Conservation (phyloP, 345 rosid genomes). For the Capsella bursapastoris region DNA sequence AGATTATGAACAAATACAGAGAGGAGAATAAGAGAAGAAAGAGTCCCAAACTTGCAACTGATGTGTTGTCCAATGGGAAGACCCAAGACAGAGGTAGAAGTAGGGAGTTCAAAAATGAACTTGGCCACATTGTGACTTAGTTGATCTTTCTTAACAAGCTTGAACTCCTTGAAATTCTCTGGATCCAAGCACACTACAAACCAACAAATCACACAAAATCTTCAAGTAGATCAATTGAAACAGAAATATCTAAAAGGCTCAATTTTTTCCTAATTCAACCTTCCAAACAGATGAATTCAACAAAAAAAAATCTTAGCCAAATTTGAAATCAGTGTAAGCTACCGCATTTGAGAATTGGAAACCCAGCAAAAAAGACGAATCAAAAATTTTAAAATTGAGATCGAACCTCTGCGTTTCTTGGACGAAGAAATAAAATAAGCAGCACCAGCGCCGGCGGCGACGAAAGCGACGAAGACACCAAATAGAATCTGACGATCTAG, state of each 20-base stretch:
- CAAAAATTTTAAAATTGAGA: neutral
- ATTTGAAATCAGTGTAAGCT: neutral
- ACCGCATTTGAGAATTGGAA: slow-evolving; percentile 4
- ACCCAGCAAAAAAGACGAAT: neutral
- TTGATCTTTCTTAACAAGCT: slow-evolving; percentile 80
- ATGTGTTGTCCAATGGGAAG: slow-evolving; percentile 98
- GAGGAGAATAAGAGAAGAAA: neutral
- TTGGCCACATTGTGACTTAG: slow-evolving; percentile 97
- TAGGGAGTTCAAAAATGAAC: slow-evolving; percentile 79
- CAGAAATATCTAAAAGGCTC: neutral
- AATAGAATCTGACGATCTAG: slow-evolving; percentile 70
- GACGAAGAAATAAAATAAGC: slow-evolving; percentile 64
- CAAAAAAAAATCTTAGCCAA: neutral
- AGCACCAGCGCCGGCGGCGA: slow-evolving; percentile 65
- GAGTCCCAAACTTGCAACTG: slow-evolving; percentile 77
- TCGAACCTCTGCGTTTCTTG: slow-evolving; percentile 72
- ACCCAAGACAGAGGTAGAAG: slow-evolving; percentile 79
- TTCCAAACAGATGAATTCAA: neutral
- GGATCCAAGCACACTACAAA: slow-evolving; percentile 78
- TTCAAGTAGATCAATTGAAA: neutral
- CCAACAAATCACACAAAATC: slow-evolving; percentile 13
- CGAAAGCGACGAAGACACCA: slow-evolving; percentile 76
- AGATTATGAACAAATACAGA: neutral
- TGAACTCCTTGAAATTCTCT: slow-evolving; percentile 85
- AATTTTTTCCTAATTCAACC: slow-evolving; percentile 7